These are phyloP conservation scores for Aaosphaeria pasadenensis DNA, from an alignment of 2,329 filamentous ascomycete genomes.

Conservation along the genomic window DNA sequence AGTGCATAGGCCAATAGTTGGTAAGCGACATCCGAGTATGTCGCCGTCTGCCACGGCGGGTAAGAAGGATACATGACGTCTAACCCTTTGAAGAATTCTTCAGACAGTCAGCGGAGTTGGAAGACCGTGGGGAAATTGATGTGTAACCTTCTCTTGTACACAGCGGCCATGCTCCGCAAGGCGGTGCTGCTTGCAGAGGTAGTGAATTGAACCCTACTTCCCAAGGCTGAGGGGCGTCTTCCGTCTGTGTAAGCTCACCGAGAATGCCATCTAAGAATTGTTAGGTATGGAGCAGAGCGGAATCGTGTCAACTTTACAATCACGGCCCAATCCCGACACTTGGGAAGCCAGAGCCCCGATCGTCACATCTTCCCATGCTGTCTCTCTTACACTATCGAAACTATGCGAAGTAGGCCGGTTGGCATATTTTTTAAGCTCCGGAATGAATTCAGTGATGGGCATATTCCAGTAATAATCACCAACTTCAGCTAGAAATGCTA, in stretches of 20 bases:
- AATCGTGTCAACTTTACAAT: constrained; percentile 13
- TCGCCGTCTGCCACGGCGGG: constrained; percentile 27
- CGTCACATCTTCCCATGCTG: constrained; percentile 13
- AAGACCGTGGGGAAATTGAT: not conserved
- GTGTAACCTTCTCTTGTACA: constrained; percentile 16
- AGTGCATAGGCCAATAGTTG: constrained; percentile 37
- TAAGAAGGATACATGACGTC: constrained; percentile 30
- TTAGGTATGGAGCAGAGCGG: constrained; percentile 29
- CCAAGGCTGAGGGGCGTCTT: constrained; percentile 11
- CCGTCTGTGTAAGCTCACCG: constrained; percentile 19
- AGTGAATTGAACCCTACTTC: constrained; percentile 15
- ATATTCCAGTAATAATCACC: constrained; percentile 41
- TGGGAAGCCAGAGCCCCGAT: constrained; percentile 15
- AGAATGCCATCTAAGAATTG: constrained; percentile 31
- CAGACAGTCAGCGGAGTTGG: not conserved
- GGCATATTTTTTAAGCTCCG: constrained; percentile 8
- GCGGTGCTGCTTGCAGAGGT: constrained; percentile 9
- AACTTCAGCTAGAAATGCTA: constrained; percentile 41
- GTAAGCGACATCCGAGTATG: constrained; percentile 38
- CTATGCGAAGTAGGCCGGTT: constrained; percentile 6
- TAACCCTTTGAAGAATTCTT: constrained; percentile 37
- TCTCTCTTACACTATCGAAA: constrained; percentile 17
- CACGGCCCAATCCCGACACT: constrained; percentile 21
- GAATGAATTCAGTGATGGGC: constrained; percentile 14
- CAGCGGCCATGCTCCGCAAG: constrained; percentile 21